A percentile compares a stretch with the other conserved stretches of the same genome.
Conservation (phyloP, 306 rosid genomes). For the Quercus wislizeni region DNA sequence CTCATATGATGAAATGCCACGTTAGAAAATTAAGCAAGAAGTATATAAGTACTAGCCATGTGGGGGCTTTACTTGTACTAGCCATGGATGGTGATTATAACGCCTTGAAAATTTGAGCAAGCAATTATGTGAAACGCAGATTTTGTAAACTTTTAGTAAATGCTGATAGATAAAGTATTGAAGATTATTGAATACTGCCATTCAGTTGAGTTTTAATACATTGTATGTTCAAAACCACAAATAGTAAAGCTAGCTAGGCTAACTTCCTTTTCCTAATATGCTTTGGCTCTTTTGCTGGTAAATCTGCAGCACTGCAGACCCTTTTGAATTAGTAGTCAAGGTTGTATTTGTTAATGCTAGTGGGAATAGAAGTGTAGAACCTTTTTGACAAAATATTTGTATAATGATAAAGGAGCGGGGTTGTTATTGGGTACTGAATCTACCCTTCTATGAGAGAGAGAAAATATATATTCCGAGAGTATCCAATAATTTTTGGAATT, state of each 20-base stretch:
- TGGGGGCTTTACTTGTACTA: too few species aligned
- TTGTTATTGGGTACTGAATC: too few species aligned
- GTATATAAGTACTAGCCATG: too few species aligned
- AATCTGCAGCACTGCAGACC: neutral
- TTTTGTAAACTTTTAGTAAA: neutral
- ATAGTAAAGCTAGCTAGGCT: neutral
- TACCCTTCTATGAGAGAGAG: accelerated
- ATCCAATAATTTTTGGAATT: neutral
- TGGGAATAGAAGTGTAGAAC: neutral
- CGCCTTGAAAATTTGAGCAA: neutral
- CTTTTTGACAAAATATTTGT: neutral
- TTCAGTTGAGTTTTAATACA: neutral
- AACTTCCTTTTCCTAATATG: neutral
- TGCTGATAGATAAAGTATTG: neutral
- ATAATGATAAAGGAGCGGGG: neutral
- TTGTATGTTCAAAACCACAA: neutral
- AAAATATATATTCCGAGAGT: accelerated
- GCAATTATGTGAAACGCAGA: neutral
- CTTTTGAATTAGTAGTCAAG: neutral
- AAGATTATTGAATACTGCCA: neutral
- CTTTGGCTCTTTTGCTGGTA: neutral
- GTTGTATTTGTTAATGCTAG: neutral
- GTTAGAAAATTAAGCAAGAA: neutral
- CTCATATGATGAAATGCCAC: neutral
- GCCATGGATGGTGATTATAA: neutral